Percentiles rank a stretch among this genome's conserved stretches.
phyloP scores from a whole-genome alignment of 768 basidiomycete species.

The Termitomyces sp. region DNA sequence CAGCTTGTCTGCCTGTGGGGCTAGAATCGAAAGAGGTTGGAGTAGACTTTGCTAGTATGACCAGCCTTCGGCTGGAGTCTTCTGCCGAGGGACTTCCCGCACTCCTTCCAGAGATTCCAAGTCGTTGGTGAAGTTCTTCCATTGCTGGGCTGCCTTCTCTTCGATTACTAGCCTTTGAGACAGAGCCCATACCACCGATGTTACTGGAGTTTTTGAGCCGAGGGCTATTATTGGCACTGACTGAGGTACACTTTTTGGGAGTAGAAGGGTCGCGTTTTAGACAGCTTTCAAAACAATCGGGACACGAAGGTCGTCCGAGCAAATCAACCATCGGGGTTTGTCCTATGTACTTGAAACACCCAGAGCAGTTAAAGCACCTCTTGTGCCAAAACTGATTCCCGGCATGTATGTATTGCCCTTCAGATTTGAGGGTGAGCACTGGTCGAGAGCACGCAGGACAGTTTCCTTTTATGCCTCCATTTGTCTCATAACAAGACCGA shows the following conservation, averaged over 20 bases:
- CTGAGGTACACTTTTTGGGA: slow-evolving; percentile 29
- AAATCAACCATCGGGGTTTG: slow-evolving; percentile 77
- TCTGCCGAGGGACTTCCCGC: slow-evolving; percentile 51
- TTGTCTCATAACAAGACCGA: slow-evolving; percentile 60
- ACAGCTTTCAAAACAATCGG: slow-evolving; percentile 76
- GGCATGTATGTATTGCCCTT: slow-evolving; percentile 74
- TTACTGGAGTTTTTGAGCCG: slow-evolving; percentile 28
- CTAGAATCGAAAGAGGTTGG: slow-evolving; percentile 15
- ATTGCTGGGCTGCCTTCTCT: slow-evolving; percentile 55
- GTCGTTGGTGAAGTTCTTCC: slow-evolving; percentile 56
- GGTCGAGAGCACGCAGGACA: slow-evolving; percentile 65
- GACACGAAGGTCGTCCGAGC: slow-evolving; percentile 74
- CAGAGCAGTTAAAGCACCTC: slow-evolving; percentile 70
- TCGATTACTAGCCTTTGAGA: slow-evolving; percentile 15
- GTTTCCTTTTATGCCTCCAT: slow-evolving; percentile 73
- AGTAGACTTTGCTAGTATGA: slow-evolving; percentile 28
- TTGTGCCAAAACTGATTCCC: slow-evolving; percentile 76
- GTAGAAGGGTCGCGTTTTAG: slow-evolving; percentile 49
- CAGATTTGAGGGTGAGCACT: slow-evolving; percentile 68
- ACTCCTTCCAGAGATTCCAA: slow-evolving; percentile 49
- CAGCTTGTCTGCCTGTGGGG: slow-evolving; percentile 12
- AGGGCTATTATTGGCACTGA: slow-evolving; percentile 24
- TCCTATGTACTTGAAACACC: slow-evolving; percentile 69
- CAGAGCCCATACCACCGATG: slow-evolving; percentile 39
- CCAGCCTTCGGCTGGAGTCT: slow-evolving; percentile 41